Base-by-base conservation (phyloP, 106 monocot genomes). In the Posidonia australis region DNA sequence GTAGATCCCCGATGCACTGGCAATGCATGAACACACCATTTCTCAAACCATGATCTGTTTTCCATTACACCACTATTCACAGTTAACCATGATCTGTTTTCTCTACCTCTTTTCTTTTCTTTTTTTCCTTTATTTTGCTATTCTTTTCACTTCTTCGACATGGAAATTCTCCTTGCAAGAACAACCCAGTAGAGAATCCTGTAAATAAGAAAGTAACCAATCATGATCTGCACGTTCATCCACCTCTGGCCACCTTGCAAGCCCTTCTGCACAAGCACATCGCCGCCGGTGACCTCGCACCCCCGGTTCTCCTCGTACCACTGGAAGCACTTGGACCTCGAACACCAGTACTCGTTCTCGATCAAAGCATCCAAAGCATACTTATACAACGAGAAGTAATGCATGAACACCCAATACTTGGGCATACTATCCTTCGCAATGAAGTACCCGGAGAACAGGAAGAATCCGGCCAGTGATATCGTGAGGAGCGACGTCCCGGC, bases 391-490 rank as follows among this genome's bases (percentile, higher is more conserved):
- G 87, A 87, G 48, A 90, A 25, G 74, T 96, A 96, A 62, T 87
- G 90, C 83, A 83, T 77, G 77, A 87, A 87, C 42, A 90, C 21
- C 96, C 96, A 96, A 67, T 80, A 90, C 44, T 36, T 51, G 31
- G 96, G 90, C 90, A 87, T 87, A 62, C 75, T 87, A 57, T 86
- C 86, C 69, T 75, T 84, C 32, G 80, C 70, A 7, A 96, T 62
- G 71, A 90, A 96, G 75, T 96, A 96, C 5, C 96, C 96, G 9
- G 96, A 96, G 77, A 96, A 96, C 54, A 96, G 73, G 72, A 96
- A 96, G 81, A 90, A 96, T 6, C 77, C 96, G 0, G 96, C 94
- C 0, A 96, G 75, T 5, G 84, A 82, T 44, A 96, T 76, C n/a
- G 84, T 83, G 29, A 96, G 67, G 44, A 90, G 73, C 18, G 87